Base-by-base conservation (phyloP, 768 basidiomycete species). In the Calvatia gigantea region DNA sequence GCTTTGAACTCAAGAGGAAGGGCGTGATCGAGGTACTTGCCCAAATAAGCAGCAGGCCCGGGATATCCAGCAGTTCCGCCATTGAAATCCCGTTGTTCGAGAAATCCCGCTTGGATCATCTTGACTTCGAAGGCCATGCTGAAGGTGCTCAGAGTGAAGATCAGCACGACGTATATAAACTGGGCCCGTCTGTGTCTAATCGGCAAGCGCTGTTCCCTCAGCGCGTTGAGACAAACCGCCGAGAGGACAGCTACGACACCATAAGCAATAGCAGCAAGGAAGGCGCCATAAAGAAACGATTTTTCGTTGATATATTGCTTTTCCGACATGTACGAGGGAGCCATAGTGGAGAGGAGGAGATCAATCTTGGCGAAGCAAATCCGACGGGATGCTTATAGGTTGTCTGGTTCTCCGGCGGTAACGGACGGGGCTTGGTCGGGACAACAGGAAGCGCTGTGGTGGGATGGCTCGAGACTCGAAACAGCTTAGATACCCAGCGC, bases 211-310 rank as follows among this genome's bases (percentile, higher is more conserved):
- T 53, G 43, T 15, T 6, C 29, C 23, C 41, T 27, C 14, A 53
- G 19, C 21, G 44, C 33, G 39, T 15, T n/a, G 9, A 53, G 41
- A 11, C 51, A 53, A 21, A 52, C 25, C n/a, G 17, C 21, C 21
- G 51, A 27, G 14, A 52, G 27, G 8, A 42, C 44, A 23, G 41
- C 51, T 7, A 53, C 42, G 29, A 53, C 38, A 2, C 51, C 51
- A 35, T 53, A 53, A 12, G 41, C n/a, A 28, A 53, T 42, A 53
- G 51, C 41, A 32, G 51, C 39, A 29, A 53, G 41, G 9, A 42
- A 43, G 9, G 51, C 39, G 19, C 51, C 51, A 23, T 53, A 53
- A 21, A 53, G 51, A 21, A 53, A 53, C 32, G 51, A 53, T 32
- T 43, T 53, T 25, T 53, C 51, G 42, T 53, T 53, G 14, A 53